Base-by-base conservation (phyloP, 257 asterid species). In the Prunella vulgaris region DNA sequence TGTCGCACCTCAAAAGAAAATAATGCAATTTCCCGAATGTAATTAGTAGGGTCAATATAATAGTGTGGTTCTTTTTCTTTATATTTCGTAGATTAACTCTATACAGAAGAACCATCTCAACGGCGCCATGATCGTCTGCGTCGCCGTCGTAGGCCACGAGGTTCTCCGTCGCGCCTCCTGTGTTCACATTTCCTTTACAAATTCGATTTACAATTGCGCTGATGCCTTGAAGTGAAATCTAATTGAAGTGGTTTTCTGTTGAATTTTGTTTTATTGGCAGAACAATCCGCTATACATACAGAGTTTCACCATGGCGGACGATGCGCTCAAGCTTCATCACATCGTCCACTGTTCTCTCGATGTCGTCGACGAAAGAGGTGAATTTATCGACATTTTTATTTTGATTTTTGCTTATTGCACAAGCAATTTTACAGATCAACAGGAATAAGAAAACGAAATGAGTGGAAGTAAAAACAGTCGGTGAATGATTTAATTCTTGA, bases 121-220 rank as follows among this genome's bases (percentile, higher is more conserved):
- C 33, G 63, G 63, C 71, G 70, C 48, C 66, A 94, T 91, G 97
- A 89, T 91, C 80, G 97, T 94, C 75, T 91, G 97, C 82, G 83
- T 91, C 72, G 97, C 97, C 82, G 99, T 94, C 87, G 99, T 94
- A 66, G 97, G 99, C 85, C 97, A 94, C 92, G 96, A 94, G 97
- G 97, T 94, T 56, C 78, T 13, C 69, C 74, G 51, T 68, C 73
- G 48, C 35, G 12, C 8, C 40, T 44, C 57, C 24, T 8, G 0
- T 20, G 60, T 59, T n/a, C 54, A 57, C 61, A 5, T 48, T 49
- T 48, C 12, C 17, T 35, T 5, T 24, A 2, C 33, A 3, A 3
- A 49, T 13, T 48, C 3, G 4, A 56, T 71, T 42, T 70, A 3
- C 67, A 10, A 53, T 32, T 54, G 49, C 27, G 13, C 22, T 58